Evolutionary conservation across 306 rosid genomes (phyloP), one percentile per base, ranked within the genome.

Genomic region (Ceratonia siliqua): DNA sequence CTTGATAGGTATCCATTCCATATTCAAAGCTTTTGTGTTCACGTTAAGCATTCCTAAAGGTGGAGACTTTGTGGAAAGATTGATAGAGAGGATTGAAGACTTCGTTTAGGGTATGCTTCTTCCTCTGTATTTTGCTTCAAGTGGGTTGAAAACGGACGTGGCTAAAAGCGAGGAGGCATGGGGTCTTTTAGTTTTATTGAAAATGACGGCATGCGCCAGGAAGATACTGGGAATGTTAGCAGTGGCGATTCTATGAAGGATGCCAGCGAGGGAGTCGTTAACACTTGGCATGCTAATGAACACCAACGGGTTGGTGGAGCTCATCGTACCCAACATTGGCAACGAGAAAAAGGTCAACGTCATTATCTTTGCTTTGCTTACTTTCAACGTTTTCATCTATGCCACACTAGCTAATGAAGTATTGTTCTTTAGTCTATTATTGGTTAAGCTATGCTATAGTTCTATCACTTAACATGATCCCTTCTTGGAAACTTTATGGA

Each of bases 311-410:
- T 81, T 94, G 46, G 94, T 94, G 4, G 98, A 94, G 61, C 97
- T 94, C 62, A 94, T 94, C 22, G 98, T 94, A 13, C 98, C 91
- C 86, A 94, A 94, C 75, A 89, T 94, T 46, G 98, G 98, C 45
- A 89, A 80, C 67, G 98, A 94, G 85, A 89, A 89, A 79, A 91
- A 94, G 98, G 98, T 92, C 2, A 46, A 84, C 14, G 30, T 8
- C 7, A 2, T 22, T 14, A 3, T 24, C 14, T 13, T 10, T 17
- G 1, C 32, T 1, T 4, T 20, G 14, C 13, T 1, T 1, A 0
- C 0, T 24, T 2, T 15, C 45, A 30, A 32, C 12, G 25, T 12
- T 33, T 61, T 61, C 8, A 8, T 38, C 8, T 3, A 6, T 36
- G 41, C 41, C 6, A 58, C 33, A n/a, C n/a, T n/a, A n/a, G n/a